Evolutionary conservation across 179 eudicot species (phyloP), one percentile per base, ranked within the genome.

Genomic region (Beta corolliflora): DNA sequence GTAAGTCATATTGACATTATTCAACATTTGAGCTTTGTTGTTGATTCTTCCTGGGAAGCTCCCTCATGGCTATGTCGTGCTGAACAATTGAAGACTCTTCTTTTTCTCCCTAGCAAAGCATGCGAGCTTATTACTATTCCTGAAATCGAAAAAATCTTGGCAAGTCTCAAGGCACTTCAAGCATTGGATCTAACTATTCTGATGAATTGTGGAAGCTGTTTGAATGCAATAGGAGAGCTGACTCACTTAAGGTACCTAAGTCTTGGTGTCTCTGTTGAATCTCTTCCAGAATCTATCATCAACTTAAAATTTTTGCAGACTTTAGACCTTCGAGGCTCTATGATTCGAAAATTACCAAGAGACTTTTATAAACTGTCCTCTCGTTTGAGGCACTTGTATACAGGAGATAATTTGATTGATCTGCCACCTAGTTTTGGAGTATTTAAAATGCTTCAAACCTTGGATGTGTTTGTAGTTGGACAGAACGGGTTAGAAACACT

Each of bases 181-280:
- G 63, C 59, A 5, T 23, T 69, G 50, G 70, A 23, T 21, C 56
- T 69, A 14, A 58, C 21, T 14, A 29, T 15, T 9, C 15, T 25
- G 5, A 63, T 36, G 41, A 36, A 68, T 48, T 19, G 16, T 9
- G 77, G 67, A 21, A 19, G 14, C 18, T 19, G 74, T 46, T 76
- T 75, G 8, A 66, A 11, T 59, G 79, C 82, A 16, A 46, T 83
- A 23, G 77, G 83, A n/a, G 25, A 79, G 45, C 18, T 83, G 46
- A 61, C 8, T 29, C 80, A 75, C 21, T n/a, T 83, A 8, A 67
- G 77, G 46, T 79, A 83, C 55, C 83, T 79, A 13, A 75, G 77
- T 16, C 68, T 83, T 15, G 78, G 78, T 15, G 50, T 44, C 8
- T 16, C 31, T 2, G 25, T 2, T 13, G n/a, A 69, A 71, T 61